Conservation (phyloP, 1,139 yeast species). For the Taiozyma sp. region DNA sequence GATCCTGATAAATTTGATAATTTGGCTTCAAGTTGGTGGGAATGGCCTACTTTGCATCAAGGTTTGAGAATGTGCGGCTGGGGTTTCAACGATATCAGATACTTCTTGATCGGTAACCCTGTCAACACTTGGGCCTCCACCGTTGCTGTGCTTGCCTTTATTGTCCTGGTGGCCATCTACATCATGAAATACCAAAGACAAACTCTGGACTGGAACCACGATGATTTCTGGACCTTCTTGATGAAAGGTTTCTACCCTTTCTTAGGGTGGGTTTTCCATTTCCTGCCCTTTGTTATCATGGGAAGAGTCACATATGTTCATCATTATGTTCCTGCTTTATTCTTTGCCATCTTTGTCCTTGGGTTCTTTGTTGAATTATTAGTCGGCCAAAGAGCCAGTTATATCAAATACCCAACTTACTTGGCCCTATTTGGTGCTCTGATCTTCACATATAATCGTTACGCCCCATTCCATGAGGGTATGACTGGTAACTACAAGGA, state of each 20-base stretch:
- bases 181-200: constrained; percentile 65
- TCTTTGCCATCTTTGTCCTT: constrained; percentile 65
- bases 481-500: constrained; percentile 45
- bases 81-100: constrained; percentile 45
- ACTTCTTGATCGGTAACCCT: constrained; percentile 64
- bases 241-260: constrained; percentile 62
- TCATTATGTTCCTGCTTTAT: constrained; percentile 78
- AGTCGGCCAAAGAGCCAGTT: constrained; percentile 18
- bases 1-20: constrained; percentile 64
- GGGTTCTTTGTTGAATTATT: constrained; percentile 52
- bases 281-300: constrained; percentile 70
- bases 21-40: constrained; percentile 73
- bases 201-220: constrained; percentile 23
- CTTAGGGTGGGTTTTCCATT: constrained; percentile 69
- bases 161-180: constrained; percentile 34
- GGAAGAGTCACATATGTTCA: constrained; percentile 82
- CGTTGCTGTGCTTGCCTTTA: constrained; percentile 28
- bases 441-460: constrained; percentile 30
- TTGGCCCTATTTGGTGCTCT: constrained; percentile 35
- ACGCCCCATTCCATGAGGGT: constrained; percentile 45
- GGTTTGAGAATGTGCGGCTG: constrained; percentile 75
- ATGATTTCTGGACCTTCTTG: constrained; percentile 29
- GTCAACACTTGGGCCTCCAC: constrained; percentile 60
- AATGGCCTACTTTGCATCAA: constrained; percentile 63
- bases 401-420: constrained; percentile 29